Conservation (phyloP, 1,139 yeast genomes). For the Candida buenavistaensis region DNA sequence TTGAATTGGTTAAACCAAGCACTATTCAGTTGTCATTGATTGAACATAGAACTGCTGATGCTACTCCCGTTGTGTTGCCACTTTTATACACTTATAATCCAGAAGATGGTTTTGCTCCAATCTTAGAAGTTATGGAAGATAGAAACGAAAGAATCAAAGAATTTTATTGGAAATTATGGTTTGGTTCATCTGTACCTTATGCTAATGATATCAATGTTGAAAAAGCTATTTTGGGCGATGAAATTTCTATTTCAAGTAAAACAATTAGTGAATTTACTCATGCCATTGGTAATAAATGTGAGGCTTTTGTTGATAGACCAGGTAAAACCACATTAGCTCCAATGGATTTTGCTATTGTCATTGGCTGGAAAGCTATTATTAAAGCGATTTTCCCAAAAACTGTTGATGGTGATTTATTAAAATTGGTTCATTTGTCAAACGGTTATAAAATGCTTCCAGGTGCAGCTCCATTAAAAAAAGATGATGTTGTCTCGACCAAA, state of each 20-base stretch:
- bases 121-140: constrained; percentile 83
- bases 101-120: constrained; percentile 91
- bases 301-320: constrained; percentile 87
- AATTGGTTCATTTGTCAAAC: constrained; percentile 91
- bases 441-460: constrained; percentile 94
- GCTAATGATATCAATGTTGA: constrained; percentile 70
- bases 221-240: constrained; percentile 69
- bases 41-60: constrained; percentile 86
- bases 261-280: constrained; percentile 92
- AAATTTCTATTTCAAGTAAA: constrained; percentile 67
- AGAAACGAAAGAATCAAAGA: constrained; percentile 92
- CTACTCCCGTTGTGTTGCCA: constrained; percentile 69
- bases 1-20: constrained; percentile 48
- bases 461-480: constrained; percentile 85
- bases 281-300: constrained; percentile 96
- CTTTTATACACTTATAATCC: constrained; percentile 80
- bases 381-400: constrained; percentile 94
- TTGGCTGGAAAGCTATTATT: constrained; percentile 98
- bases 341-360: constrained; percentile 98
- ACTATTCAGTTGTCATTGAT: constrained; percentile 71
- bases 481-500: constrained; percentile 77
- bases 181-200: constrained; percentile 61
- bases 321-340: constrained; percentile 90
- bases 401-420: constrained; percentile 94
- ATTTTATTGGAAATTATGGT: constrained; percentile 98